phyloP scores from a whole-genome alignment of 495 filamentous ascomycete genomes.

The Hypoxylon crocopeplum region DNA sequence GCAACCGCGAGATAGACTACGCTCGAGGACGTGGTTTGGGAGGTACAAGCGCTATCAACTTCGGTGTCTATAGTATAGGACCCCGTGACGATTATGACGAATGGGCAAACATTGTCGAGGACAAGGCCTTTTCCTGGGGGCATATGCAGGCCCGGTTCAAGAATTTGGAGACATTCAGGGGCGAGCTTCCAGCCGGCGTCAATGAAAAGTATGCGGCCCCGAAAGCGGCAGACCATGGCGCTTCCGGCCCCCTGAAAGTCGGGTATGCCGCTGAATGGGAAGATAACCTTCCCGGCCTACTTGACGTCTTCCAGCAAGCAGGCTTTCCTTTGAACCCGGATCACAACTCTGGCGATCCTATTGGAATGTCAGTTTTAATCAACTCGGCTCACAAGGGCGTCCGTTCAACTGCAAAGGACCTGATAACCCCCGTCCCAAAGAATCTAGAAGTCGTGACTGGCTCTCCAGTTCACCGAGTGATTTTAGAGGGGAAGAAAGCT shows the following conservation, averaged over 20 bases:
- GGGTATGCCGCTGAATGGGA: conserved; percentile 59
- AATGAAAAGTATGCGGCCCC: conserved; percentile 44
- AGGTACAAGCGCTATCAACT: conserved; percentile 69
- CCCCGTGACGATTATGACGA: conserved; percentile 66
- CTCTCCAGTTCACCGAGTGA: conserved; percentile 55
- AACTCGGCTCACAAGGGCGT: conserved; percentile 54
- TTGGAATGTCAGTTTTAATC: conserved; percentile 60
- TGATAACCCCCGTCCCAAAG: conserved; percentile 48
- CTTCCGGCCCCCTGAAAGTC: conserved; percentile 53
- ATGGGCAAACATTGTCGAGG: conserved; percentile 48
- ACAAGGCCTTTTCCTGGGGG: conserved; percentile 58
- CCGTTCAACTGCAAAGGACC: conserved; percentile 58
- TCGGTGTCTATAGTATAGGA: conserved; percentile 62
- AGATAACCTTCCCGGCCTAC: conserved; percentile 46
- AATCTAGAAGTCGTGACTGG: conserved; percentile 60
- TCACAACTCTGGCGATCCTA: conserved; percentile 65
- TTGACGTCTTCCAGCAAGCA: conserved; percentile 51
- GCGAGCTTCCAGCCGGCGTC: conserved; percentile 40
- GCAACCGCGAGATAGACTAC: conserved; percentile 58
- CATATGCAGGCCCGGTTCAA: conserved; percentile 55
- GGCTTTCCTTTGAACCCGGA: conserved; percentile 60
- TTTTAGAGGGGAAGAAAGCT: conserved; percentile 57
- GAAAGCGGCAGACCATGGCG: conserved; percentile 53
- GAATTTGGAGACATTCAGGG: conserved; percentile 59
- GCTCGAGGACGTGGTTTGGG: conserved; percentile 65